These are phyloP conservation scores for Juncus effusus DNA, from an alignment of 176 grass and related monocot genomes.

Conservation along the genomic window DNA sequence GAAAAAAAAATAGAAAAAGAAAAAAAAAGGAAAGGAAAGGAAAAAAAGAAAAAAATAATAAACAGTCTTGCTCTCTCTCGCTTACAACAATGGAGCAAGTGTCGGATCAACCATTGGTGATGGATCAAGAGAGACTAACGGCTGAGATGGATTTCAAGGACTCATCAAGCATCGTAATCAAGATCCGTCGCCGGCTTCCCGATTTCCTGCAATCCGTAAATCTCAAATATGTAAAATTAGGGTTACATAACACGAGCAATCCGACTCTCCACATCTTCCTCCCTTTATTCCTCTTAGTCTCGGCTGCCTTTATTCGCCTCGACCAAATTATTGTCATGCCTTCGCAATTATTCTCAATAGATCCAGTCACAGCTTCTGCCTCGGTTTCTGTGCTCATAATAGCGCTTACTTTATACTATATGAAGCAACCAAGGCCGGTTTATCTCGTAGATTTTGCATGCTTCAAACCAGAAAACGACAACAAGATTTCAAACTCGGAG, in stretches of 20 bases:
- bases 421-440: conserved; percentile 47
- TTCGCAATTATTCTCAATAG: conserved; percentile 29
- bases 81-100: conserved; percentile 13
- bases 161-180: conserved; percentile 47
- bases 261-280: conserved; percentile 24
- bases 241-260: conserved; percentile 32
- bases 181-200: conserved; percentile 57
- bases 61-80: too few relatives aligned
- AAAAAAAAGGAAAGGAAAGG: too few relatives aligned
- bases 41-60: too few relatives aligned
- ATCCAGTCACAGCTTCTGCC: conserved; percentile 25
- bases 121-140: conserved; percentile 59
- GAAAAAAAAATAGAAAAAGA: not conserved
- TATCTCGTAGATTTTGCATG: conserved; percentile 75
- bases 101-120: conserved; percentile 28
- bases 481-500: conserved; percentile 45
- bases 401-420: conserved; percentile 31
- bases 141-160: conserved; percentile 49
- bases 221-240: conserved; percentile 71
- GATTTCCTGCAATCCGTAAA: conserved; percentile 67
- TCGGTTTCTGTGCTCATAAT: conserved; percentile 26
- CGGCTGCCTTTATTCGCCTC: conserved; percentile 31
- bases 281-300: conserved; percentile 24
- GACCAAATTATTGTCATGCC: conserved; percentile 19
- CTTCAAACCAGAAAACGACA: conserved; percentile 45